Conservation (phyloP, 2,329 filamentous ascomycete genomes). For the Diplodia corticola region DNA sequence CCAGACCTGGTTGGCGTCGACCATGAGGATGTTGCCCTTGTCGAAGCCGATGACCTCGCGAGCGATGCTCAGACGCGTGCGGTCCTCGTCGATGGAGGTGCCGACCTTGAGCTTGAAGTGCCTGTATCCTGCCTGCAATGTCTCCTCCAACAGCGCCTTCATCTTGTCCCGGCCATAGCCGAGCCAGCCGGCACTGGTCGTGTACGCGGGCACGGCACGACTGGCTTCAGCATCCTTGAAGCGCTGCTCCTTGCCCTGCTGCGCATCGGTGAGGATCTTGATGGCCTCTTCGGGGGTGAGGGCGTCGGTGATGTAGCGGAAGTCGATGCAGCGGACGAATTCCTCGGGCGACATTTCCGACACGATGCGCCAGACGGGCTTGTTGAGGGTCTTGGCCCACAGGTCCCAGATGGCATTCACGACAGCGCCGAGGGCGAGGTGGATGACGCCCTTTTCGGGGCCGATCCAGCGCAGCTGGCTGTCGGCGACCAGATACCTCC, state of each 20-base stretch:
- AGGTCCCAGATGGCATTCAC: slow-evolving; percentile 94
- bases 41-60: slow-evolving; percentile 81
- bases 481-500: slow-evolving; percentile 89
- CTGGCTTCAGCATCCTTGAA: slow-evolving; percentile 71
- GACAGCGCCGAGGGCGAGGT: slow-evolving; percentile 84
- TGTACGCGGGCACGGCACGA: slow-evolving; percentile 84
- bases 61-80: slow-evolving; percentile 69
- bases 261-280: slow-evolving; percentile 64
- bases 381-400: slow-evolving; percentile 84
- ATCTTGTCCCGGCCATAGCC: slow-evolving; percentile 88
- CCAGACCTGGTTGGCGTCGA: slow-evolving; percentile 93
- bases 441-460: slow-evolving; percentile 90
- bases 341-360: slow-evolving; percentile 88
- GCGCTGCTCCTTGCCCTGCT: slow-evolving; percentile 68
- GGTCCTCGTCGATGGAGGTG: slow-evolving; percentile 69
- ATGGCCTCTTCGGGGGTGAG: slow-evolving; percentile 83
- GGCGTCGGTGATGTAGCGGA: slow-evolving; percentile 93
- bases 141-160: slow-evolving; percentile 71
- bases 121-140: slow-evolving; percentile 71
- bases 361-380: slow-evolving; percentile 89
- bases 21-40: slow-evolving; percentile 81
- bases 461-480: slow-evolving; percentile 91
- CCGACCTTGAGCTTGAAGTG: slow-evolving; percentile 95
- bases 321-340: slow-evolving; percentile 86
- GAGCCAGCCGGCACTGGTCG: slow-evolving; percentile 88